These are phyloP conservation scores for Trichosporon sp. DNA, from an alignment of 1,284 basidiomycete species.

Conservation along the genomic window DNA sequence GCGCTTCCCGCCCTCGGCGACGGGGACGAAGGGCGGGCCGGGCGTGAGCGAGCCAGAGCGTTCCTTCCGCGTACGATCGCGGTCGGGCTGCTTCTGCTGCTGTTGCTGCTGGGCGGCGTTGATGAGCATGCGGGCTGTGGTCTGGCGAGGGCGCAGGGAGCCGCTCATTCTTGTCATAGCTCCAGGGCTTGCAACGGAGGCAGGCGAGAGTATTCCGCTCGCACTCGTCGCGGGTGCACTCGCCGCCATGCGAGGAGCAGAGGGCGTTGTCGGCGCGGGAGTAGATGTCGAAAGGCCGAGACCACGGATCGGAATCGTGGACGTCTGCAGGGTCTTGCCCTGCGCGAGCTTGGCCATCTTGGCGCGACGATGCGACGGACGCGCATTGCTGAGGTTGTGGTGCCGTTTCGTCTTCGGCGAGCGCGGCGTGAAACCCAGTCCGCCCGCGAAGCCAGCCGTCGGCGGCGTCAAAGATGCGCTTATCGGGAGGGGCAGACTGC, in stretches of 20 bases:
- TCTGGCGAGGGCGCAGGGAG: constrained; percentile 46
- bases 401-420: constrained; percentile 31
- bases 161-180: constrained; percentile 43
- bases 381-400: constrained; percentile 36
- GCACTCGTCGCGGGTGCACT: constrained; percentile 33
- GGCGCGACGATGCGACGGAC: constrained; percentile 36
- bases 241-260: constrained; percentile 33
- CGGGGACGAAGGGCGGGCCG: constrained; percentile 33
- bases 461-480: constrained; percentile 42
- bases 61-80: constrained; percentile 35
- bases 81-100: constrained; percentile 18
- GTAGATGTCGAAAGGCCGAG: constrained; percentile 28
- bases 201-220: constrained; percentile 27
- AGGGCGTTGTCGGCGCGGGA: constrained; percentile 18
- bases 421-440: constrained; percentile 22
- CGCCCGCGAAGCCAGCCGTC: constrained; percentile 28
- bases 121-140: constrained; percentile 44
- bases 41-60: constrained; percentile 47
- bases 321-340: constrained; percentile 34
- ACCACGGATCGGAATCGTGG: constrained; percentile 51
- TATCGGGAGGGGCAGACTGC: constrained; percentile 43
- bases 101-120: constrained; percentile 35
- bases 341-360: constrained; percentile 29
- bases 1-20: constrained; percentile 37
- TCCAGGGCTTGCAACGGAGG: constrained; percentile 22